A percentile compares a stretch with the other conserved stretches of the same genome.
phyloP scores from a whole-genome alignment of 1,284 basidiomycete species.

The Leccinum pachyderme region DNA sequence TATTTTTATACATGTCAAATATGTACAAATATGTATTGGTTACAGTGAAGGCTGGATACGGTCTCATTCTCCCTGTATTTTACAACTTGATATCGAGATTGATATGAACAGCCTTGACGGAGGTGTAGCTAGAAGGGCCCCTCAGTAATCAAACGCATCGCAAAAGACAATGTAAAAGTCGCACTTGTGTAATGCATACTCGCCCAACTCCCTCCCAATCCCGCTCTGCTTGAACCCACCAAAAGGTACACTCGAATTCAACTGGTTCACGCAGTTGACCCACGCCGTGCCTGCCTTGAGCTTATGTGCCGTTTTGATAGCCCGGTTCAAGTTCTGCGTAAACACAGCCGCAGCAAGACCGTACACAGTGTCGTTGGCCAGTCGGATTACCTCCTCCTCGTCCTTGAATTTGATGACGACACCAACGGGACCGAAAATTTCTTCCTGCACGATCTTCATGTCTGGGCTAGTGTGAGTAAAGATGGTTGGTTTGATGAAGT shows the following conservation, averaged over 20 bases:
- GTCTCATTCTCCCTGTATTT: background rate
- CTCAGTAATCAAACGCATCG: slow-evolving; percentile 1
- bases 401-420: slow-evolving; percentile 73
- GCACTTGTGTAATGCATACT: slow-evolving; percentile 73
- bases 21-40: background rate
- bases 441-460: slow-evolving; percentile 89
- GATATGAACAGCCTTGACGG: slow-evolving; percentile 83
- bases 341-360: slow-evolving; percentile 88
- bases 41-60: background rate
- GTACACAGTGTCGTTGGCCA: slow-evolving; percentile 86
- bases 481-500: slow-evolving; percentile 82
- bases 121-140: background rate
- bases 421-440: slow-evolving; percentile 88
- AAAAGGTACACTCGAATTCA: slow-evolving; percentile 72
- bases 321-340: slow-evolving; percentile 75
- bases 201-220: slow-evolving; percentile 83
- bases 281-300: slow-evolving; percentile 84
- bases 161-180: slow-evolving; percentile 24
- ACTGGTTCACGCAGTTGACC: slow-evolving; percentile 75
- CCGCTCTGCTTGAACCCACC: slow-evolving; percentile 89
- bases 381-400: slow-evolving; percentile 67
- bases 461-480: slow-evolving; percentile 76
- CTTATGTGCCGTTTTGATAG: slow-evolving; percentile 70
- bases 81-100: slow-evolving; percentile 49
- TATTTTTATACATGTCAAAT: background rate